Conservation (phyloP, 371 early-diverging fungal species). For the Phascolomyces articulosus region DNA sequence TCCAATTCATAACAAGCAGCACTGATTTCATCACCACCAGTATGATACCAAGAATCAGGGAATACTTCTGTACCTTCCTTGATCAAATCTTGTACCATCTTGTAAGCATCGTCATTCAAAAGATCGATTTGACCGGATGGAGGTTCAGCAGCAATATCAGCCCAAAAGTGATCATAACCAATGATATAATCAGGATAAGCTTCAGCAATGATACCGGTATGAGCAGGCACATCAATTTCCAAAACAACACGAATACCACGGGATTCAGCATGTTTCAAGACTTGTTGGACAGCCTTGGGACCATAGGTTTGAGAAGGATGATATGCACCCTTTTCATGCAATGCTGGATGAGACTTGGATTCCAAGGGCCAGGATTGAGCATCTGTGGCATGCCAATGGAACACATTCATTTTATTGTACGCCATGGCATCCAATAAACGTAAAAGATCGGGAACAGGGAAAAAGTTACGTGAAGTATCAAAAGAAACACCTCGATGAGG, state of each 20-base stretch:
- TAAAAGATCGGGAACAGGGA: slow-evolving; percentile 59
- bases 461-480: slow-evolving; percentile 82
- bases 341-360: slow-evolving; percentile 64
- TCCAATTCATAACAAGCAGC: slow-evolving; percentile 62
- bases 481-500: slow-evolving; percentile 76
- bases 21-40: slow-evolving; percentile 82
- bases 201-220: slow-evolving; percentile 55
- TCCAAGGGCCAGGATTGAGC: slow-evolving; percentile 78
- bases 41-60: slow-evolving; percentile 71
- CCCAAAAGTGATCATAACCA: slow-evolving; percentile 54
- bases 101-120: slow-evolving; percentile 53
- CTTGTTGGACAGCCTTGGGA: slow-evolving; percentile 56
- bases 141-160: slow-evolving; percentile 64
- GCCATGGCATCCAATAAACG: slow-evolving; percentile 78
- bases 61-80: slow-evolving; percentile 64
- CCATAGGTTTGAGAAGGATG: slow-evolving; percentile 57
- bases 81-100: slow-evolving; percentile 63
- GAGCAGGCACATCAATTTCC: slow-evolving; percentile 85
- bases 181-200: slow-evolving; percentile 54
- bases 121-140: slow-evolving; percentile 79
- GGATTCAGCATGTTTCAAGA: slow-evolving; percentile 67
- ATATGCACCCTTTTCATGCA: slow-evolving; percentile 72
- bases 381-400: slow-evolving; percentile 88
- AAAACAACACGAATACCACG: slow-evolving; percentile 81
- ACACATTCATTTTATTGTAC: slow-evolving; percentile 78